Base-by-base conservation (phyloP, 345 rosid genomes). In the Mallotus nudiflorus region DNA sequence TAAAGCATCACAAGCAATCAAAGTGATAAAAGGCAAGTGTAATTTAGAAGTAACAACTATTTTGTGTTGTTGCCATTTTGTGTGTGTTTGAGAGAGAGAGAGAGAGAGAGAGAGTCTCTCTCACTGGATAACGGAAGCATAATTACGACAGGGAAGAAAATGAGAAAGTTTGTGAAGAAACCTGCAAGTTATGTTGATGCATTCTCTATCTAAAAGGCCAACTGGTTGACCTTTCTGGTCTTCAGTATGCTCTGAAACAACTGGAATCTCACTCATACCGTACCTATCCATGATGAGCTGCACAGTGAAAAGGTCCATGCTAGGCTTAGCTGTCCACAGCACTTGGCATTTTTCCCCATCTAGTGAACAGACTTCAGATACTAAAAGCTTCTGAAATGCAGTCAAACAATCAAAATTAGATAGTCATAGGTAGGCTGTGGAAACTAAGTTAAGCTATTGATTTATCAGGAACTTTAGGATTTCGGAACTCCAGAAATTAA, bases 181-280 rank as follows among this genome's bases (percentile, higher is more conserved):
- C 93, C 96, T 89, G 87, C 76, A 85, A 59, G 91, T 84, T 56
- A 93, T 58, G 59, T 72, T 77, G 82, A 93, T 89, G 71, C 94
- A 85, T 74, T 91, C 92, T 78, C 73, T 84, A 80, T 93, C 98
- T 54, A 93, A 68, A 82, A 91, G 80, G 54, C 98, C 98, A 78
- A 93, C 89, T 66, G 88, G 85, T 61, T 69, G 80, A 66, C 83
- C 82, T 68, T 70, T 79, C 53, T 50, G 70, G 67, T 73, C 84
- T 73, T 83, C 69, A 53, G 65, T 74, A 52, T 76, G 72, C 50
- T 88, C 89, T 18, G 85, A 82, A 79, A 91, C 83, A 55, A 93
- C 94, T 50, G 97, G 91, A 73, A 85, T 87, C 45, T 88, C 89
- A 72, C 77, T 82, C 40, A 87, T 14, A 53, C 86, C 82, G 65